A percentile compares a stretch with the other conserved stretches of the same genome.
Evolutionary conservation across 176 grass and related monocot species (phyloP).

Genomic region (Oryza meyeriana): DNA sequence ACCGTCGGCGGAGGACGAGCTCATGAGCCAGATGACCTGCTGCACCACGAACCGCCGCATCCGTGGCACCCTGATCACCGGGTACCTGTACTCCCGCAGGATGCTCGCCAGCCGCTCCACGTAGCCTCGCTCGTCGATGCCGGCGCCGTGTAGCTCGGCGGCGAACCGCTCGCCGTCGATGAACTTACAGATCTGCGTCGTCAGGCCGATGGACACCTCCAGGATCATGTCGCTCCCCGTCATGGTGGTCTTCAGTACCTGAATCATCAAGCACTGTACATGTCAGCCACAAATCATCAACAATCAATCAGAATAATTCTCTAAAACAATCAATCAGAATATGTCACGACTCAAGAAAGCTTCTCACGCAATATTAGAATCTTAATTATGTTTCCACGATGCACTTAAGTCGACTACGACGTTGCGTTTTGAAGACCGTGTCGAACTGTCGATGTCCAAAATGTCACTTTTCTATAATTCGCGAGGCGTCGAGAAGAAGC

Average conservation of each 20-base stretch:
- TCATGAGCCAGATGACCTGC: constrained; percentile 21
- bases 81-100: constrained; percentile 38
- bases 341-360: too few species aligned
- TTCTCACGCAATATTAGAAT: too few species aligned
- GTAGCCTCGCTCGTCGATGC: neutral
- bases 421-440: too few species aligned
- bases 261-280: neutral
- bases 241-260: constrained; percentile 59
- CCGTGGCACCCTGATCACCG: constrained; percentile 49
- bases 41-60: constrained; percentile 55
- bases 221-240: constrained; percentile 27
- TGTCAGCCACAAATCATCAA: too few species aligned
- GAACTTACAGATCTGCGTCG: constrained; percentile 37
- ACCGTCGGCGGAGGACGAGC: neutral
- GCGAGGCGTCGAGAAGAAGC: neutral
- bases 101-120: constrained; percentile 26
- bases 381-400: too few species aligned
- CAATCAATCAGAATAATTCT: too few species aligned
- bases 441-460: too few species aligned
- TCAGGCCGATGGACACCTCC: constrained; percentile 53
- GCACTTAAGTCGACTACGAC: too few species aligned
- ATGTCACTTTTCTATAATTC: too few species aligned
- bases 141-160: neutral
- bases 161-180: constrained; percentile 31
- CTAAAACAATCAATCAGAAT: too few species aligned